Evolutionary conservation across 179 eudicot species (phyloP).

Genomic region (Heliamphora pulchella): DNA sequence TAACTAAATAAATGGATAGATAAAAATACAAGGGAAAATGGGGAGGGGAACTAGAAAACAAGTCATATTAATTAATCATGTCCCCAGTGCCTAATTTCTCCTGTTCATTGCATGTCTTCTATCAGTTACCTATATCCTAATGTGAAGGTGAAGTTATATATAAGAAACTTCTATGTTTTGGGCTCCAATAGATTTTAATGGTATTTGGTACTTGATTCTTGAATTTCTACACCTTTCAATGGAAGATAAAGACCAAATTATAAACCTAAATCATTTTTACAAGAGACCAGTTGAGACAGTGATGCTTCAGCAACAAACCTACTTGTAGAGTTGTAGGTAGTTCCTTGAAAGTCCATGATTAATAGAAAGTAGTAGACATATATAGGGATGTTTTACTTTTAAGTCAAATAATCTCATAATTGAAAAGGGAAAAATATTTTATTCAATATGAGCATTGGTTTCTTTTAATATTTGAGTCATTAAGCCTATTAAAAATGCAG

Average conservation of each 20-base stretch:
- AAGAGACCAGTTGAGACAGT: not conserved
- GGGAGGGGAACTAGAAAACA: not conserved
- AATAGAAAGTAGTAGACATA: no score
- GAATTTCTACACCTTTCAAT: not conserved
- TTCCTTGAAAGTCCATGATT: not conserved
- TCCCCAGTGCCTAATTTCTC: not conserved
- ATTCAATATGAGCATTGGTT: not conserved
- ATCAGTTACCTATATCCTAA: not conserved
- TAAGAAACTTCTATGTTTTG: not conserved
- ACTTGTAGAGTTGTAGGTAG: no score
- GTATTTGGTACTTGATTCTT: not conserved
- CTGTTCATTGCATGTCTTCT: not conserved
- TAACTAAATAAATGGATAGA: not conserved
- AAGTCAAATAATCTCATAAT: not conserved
- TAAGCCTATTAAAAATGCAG: not conserved
- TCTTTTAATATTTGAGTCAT: not conserved
- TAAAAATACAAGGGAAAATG: not conserved
- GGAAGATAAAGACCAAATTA: not conserved
- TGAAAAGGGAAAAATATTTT: not conserved
- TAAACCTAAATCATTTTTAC: not conserved
- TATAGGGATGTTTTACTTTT: no score
- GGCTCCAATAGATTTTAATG: slow-evolving; percentile 5
- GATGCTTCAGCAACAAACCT: not conserved
- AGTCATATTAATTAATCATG: not conserved
- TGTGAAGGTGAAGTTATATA: not conserved